Base-by-base conservation (phyloP, 1,139 yeast genomes). In the Yamadazyma diospyri region DNA sequence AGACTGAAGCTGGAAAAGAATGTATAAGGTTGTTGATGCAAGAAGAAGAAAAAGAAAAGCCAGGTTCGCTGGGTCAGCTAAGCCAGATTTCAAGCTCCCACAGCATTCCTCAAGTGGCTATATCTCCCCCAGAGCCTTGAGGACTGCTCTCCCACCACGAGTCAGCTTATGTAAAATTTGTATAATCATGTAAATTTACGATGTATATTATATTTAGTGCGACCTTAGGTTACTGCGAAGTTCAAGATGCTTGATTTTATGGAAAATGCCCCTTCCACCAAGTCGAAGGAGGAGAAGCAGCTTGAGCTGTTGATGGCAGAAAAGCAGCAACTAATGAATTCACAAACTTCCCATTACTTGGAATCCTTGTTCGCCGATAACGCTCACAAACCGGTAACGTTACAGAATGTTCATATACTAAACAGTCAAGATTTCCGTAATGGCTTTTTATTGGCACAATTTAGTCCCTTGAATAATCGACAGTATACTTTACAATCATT, bases 1-100 rank as follows among this genome's bases (percentile, higher is more conserved):
- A 89, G 50, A 88, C 97, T 0, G 97, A 88, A 50, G 85, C 89
- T 21, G 98, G 98, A 8, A 77, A 81, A 45, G 78, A 72, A 41
- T 92, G 98, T 67, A 82, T 92, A 11, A 59, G 78, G 35, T 77
- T 85, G 8, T 62, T 86, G 42, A 66, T 81, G 34, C 89, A 80
- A 39, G 95, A 85, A 49, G 89, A 59, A 35, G 58, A 53, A 25
- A 38, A 32, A 25, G 64, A 57, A 15, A 48, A 32, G 17, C 24
- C n/a, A 12, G 35, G 25, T 16, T 25, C 16, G 9, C 20, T 18
- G 25, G 63, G 56, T 14, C 48, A 32, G 15, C 24, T 10, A n/a
- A 32, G 22, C 16, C 26, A 19, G 8, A 37, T 35, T 23, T 24
- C 43, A 10, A 43, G 40, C 27, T 45, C 47, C 4, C 27, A 31